Evolutionary conservation across 352 stramenopile species (phyloP).

Genomic region (Blastocystis sp.): DNA sequence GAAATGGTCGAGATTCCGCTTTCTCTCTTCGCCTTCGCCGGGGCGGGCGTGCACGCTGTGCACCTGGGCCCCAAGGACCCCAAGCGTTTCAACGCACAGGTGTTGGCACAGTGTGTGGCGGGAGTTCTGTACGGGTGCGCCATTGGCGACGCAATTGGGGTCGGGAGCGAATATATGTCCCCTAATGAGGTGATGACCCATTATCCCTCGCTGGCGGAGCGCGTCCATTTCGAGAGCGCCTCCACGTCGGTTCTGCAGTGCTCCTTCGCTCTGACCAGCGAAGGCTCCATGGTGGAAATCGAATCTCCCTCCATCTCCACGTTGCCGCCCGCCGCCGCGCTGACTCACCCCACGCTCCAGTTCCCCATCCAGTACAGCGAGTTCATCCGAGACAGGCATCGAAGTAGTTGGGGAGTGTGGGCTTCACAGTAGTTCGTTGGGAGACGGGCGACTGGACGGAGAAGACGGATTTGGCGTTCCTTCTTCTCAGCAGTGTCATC

Average conservation of each 20-base stretch:
- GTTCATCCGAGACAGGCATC: slow-evolving; percentile 45
- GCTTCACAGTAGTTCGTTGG: slow-evolving; percentile 35
- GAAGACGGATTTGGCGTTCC: slow-evolving; percentile 52
- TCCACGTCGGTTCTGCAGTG: background rate
- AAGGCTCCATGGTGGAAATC: background rate
- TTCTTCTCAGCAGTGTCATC: slow-evolving; percentile 33
- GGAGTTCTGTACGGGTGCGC: slow-evolving; percentile 34
- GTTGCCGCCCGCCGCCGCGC: too few relatives aligned
- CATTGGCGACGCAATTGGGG: slow-evolving; percentile 54
- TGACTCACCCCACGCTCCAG: background rate
- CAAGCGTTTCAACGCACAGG: background rate
- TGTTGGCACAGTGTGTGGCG: background rate
- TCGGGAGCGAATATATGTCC: slow-evolving; percentile 57
- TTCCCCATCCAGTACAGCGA: background rate
- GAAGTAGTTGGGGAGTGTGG: background rate
- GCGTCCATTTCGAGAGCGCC: background rate
- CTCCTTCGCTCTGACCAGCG: background rate
- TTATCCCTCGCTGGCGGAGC: background rate
- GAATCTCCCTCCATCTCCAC: background rate
- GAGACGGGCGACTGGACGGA: slow-evolving; percentile 43
- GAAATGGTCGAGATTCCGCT: slow-evolving; percentile 32
- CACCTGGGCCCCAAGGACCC: slow-evolving; percentile 45
- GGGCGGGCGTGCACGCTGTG: background rate
- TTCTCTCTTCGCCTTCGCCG: slow-evolving; percentile 36
- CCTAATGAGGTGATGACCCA: slow-evolving; percentile 29